Base-by-base conservation (phyloP, 345 rosid genomes). In the Citropsis articulata region DNA sequence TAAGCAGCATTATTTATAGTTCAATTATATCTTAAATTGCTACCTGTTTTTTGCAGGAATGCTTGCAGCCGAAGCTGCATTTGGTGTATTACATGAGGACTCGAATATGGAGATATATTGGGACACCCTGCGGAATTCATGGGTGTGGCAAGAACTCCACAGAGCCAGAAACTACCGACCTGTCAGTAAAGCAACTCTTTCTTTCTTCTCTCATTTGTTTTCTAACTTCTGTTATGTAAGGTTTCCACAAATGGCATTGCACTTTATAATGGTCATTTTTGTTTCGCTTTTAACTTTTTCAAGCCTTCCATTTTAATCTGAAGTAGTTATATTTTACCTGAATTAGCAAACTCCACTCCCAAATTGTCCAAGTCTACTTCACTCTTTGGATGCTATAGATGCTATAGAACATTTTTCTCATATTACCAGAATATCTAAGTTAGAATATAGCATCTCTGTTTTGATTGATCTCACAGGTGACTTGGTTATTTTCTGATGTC, bases 11-110 rank as follows among this genome's bases (percentile, higher is more conserved):
- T 62, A 62, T 1, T 25, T 2, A 13, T 66, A 6, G 24, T 9
- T 21, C 45, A 18, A 30, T 42, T 67, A 42, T 57, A 30, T 71
- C 59, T 56, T 57, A n/a, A 75, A 42, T n/a, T 40, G 64, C 36
- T 28, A 68, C 48, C 42, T 79, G 35, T 78, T 78, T 86, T 61
- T 57, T 75, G 71, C 87, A 95, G 98, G 99, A 78, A 95, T 93
- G 98, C 87, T 95, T 71, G 99, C 98, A 62, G 99, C 98, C 64
- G 98, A 95, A 79, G 96, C 94, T 83, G 84, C 93, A 78, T 92
- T 92, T 85, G 89, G 92, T 73, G 81, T 75, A 59, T 90, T 95
- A 84, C 84, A 79, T 69, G 87, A 87, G 79, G 90, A 85, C 55
- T 81, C 81, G 73, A 87, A 81, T 78, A 87, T 92, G 91, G 92